Base-by-base conservation (phyloP, 306 rosid genomes). In the Castanospermum australe region DNA sequence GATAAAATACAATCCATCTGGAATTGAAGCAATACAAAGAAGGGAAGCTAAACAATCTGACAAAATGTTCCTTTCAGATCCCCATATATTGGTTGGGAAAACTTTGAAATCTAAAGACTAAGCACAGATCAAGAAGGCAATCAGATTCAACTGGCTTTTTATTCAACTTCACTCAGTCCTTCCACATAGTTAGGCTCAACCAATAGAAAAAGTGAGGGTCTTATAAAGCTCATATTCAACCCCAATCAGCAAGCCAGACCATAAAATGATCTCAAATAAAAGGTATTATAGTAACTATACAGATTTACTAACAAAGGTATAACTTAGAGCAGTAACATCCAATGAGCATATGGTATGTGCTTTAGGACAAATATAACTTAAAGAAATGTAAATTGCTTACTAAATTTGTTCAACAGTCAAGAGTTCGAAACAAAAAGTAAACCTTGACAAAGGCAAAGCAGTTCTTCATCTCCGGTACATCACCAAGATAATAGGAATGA, bases 361-460 rank as follows among this genome's bases (percentile, higher is more conserved):
- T 79, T 78, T 30, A 18, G 30, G 38, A 28, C n/a, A 41, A 75
- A 56, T 17, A 73, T 38, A 50, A 72, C 67, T 33, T 7, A 74
- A 42, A 39, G 76, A 69, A 52, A 78, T 25, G 11, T 22, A 21
- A 75, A 35, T 69, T 55, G 68, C 71, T 45, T 5, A 65, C 52
- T 68, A 15, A 57, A 41, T 14, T 54, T 74, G 45, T 39, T 36
- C 38, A 78, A 45, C 66, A 63, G 60, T 42, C 2, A 15, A 35
- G 72, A 65, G 44, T 71, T 64, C 44, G 55, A 69, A 62, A 77
- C 48, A 70, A 64, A 69, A 70, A 35, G 74, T 61, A 15, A 74
- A 95, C 99, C 98, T 95, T 95, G 64, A 95, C 96, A 81, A 88
- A 95, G 73, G 99, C 97, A 87, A 95, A 93, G 79, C 98, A 91